These are phyloP conservation scores for Rutidosis leptorrhynchoides DNA, from an alignment of 129 eudicot genomes.

Conservation along the genomic window DNA sequence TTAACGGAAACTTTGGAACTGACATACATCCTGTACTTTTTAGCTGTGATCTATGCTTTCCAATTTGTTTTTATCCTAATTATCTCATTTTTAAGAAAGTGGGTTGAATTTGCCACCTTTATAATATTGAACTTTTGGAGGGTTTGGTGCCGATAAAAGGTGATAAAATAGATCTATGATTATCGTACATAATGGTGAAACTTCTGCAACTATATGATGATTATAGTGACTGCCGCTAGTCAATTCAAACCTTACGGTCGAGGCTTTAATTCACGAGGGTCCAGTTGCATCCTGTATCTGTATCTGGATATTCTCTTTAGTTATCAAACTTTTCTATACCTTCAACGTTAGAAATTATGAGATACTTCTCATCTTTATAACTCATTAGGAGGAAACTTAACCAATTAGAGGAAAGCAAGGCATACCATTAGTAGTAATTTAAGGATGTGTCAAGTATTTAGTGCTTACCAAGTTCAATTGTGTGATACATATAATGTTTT, in stretches of 20 bases:
- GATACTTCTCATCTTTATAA: background rate
- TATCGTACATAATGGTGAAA: background rate
- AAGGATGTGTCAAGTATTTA: background rate
- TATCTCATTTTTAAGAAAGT: background rate
- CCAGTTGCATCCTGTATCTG: background rate
- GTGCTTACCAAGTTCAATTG: background rate
- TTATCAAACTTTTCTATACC: background rate
- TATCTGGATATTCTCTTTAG: background rate
- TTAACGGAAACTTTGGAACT: background rate
- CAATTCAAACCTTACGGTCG: background rate
- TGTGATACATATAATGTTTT: background rate
- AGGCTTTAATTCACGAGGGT: background rate
- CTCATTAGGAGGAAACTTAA: background rate
- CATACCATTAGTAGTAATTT: background rate
- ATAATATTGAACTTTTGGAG: background rate
- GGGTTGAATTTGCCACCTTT: background rate
- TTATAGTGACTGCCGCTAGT: no score
- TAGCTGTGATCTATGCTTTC: background rate
- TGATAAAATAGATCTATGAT: background rate
- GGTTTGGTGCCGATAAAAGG: background rate
- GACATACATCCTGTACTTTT: no score
- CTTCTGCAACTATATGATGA: background rate
- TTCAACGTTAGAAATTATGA: background rate
- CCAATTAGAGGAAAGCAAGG: background rate
- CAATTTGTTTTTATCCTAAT: background rate